Conservation (phyloP, 768 basidiomycete genomes). For the Mycena capillaripes region DNA sequence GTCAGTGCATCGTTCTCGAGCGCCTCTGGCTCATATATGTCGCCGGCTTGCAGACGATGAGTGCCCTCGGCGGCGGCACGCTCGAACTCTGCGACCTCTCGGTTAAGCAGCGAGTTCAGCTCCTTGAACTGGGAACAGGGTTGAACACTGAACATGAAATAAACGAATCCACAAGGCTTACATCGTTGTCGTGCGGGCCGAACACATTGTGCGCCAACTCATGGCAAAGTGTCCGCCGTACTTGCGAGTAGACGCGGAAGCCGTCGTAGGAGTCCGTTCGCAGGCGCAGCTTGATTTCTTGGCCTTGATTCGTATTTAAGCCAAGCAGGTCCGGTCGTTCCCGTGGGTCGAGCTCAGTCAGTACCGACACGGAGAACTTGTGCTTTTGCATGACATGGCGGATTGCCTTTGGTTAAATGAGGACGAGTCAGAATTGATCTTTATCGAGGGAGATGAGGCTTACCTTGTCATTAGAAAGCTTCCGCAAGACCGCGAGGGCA, state of each 20-base stretch:
- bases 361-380: slow-evolving; percentile 73
- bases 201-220: slow-evolving; percentile 84
- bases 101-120: slow-evolving; percentile 80
- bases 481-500: slow-evolving; percentile 67
- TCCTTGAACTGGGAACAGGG: slow-evolving; percentile 74
- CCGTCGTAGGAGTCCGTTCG: slow-evolving; percentile 82
- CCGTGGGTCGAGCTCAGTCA: slow-evolving; percentile 86
- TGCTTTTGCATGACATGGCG: slow-evolving; percentile 79
- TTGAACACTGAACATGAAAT: neutral
- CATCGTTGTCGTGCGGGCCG: slow-evolving; percentile 80
- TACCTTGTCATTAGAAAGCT: slow-evolving; percentile 72
- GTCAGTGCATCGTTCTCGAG: slow-evolving; percentile 68
- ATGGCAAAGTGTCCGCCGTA: slow-evolving; percentile 80
- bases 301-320: slow-evolving; percentile 73
- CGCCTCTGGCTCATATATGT: slow-evolving; percentile 67
- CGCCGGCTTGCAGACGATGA: slow-evolving; percentile 61
- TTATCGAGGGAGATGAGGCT: neutral
- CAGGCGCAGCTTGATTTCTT: slow-evolving; percentile 76
- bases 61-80: slow-evolving; percentile 64
- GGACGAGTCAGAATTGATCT: neutral
- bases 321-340: slow-evolving; percentile 80
- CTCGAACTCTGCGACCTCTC: slow-evolving; percentile 81
- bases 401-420: slow-evolving; percentile 56
- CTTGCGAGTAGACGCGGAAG: slow-evolving; percentile 74
- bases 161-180: slow-evolving; percentile 49